A percentile compares a stretch with the other conserved stretches of the same genome.
Evolutionary conservation across 169 alveolate species (phyloP).

Genomic region (Amoebophrya sp.): DNA sequence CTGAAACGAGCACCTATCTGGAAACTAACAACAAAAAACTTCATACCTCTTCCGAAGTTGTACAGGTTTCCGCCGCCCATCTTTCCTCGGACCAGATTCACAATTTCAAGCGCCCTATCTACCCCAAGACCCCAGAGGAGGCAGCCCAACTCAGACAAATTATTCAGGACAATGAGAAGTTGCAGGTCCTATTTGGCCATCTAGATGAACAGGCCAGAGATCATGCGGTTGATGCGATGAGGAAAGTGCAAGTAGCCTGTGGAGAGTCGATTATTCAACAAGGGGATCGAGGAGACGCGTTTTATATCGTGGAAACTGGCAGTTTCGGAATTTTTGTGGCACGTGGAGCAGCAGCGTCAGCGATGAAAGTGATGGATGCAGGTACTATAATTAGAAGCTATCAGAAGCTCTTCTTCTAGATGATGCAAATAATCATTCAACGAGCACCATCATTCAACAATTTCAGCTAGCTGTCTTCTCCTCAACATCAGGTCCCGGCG

Average conservation of each 20-base stretch:
- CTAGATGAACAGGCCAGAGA: not conserved
- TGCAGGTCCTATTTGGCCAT: conserved; percentile 25
- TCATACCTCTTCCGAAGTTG: too few relatives aligned
- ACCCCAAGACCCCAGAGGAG: conserved; percentile 33
- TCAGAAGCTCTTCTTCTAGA: too few relatives aligned
- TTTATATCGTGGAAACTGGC: conserved; percentile 27
- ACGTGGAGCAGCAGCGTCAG: too few relatives aligned
- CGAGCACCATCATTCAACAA: too few relatives aligned
- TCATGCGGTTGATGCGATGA: not conserved
- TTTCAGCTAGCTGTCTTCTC: too few relatives aligned
- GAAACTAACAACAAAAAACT: too few relatives aligned
- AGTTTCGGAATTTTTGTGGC: conserved; percentile 31
- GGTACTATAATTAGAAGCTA: too few relatives aligned
- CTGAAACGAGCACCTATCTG: too few relatives aligned
- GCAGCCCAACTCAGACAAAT: not conserved
- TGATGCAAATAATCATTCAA: too few relatives aligned
- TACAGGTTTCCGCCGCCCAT: conserved; percentile 24
- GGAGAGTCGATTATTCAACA: conserved; percentile 14
- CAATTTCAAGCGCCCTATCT: not conserved
- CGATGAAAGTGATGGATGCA: too few relatives aligned
- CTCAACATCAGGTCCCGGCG: conserved; percentile 63
- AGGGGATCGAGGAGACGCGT: conserved; percentile 31
- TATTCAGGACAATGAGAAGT: not conserved
- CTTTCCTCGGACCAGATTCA: not conserved
- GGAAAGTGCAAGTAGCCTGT: not conserved